phyloP scores from a whole-genome alignment of 257 asterid genomes.

The Voacanga thouarsii region DNA sequence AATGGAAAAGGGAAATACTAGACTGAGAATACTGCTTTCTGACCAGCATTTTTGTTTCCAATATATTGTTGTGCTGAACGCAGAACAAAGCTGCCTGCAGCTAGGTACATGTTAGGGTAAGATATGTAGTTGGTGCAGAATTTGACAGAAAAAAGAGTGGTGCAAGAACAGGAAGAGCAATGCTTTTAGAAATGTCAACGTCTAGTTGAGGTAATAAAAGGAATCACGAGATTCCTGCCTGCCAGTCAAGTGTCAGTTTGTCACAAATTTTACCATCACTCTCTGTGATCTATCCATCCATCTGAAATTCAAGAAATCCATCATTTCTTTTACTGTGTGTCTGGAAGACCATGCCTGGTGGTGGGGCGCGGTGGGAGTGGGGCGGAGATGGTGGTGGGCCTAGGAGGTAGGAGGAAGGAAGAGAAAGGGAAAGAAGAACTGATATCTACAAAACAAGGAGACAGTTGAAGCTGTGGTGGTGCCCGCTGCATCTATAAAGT shows the following conservation, averaged over 20 bases:
- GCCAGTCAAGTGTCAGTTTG: conserved; percentile 21
- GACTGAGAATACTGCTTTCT: too few relatives aligned
- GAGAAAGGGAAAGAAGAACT: neutral
- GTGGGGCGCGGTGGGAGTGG: neutral
- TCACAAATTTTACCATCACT: neutral
- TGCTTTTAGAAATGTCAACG: conserved; percentile 10
- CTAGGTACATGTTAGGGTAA: neutral
- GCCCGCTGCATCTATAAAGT: neutral
- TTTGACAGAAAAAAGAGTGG: too few relatives aligned
- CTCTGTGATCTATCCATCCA: neutral
- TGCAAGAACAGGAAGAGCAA: neutral
- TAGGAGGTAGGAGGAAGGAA: neutral
- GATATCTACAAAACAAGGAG: neutral
- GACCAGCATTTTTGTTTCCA: too few relatives aligned
- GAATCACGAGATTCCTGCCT: conserved; percentile 42
- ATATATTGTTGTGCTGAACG: neutral
- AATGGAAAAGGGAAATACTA: too few relatives aligned
- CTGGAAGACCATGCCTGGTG: neutral
- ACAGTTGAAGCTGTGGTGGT: conserved; percentile 4
- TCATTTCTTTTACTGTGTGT: neutral
- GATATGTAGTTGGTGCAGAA: neutral
- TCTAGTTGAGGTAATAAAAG: conserved; percentile 22
- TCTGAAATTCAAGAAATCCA: neutral
- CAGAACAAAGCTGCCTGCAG: neutral
- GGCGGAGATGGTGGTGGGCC: conserved; percentile 4